Percentiles rank a stretch among this genome's conserved stretches.
Evolutionary conservation across 169 alveolate species (phyloP).

Genomic region (Babesia gibsoni): DNA sequence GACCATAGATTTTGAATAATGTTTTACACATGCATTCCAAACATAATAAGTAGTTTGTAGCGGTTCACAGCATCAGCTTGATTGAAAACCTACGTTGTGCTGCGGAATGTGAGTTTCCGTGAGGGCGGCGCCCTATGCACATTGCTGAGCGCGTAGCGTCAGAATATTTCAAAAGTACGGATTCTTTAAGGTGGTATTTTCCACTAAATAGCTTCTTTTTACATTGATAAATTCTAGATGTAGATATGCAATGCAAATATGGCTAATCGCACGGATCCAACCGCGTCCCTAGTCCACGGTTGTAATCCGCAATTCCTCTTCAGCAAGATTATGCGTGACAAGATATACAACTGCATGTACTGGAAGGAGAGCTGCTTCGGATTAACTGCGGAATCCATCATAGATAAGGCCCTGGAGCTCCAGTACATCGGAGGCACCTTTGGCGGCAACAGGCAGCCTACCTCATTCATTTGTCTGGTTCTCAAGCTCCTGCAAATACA

Average conservation of each 20-base stretch:
- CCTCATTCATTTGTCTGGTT: conserved; percentile 92
- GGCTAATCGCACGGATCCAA: conserved; percentile 89
- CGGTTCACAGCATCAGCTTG: no score
- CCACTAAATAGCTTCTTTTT: no score
- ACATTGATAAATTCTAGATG: no score
- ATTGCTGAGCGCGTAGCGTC: no score
- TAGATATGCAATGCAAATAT: conserved; percentile 36
- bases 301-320: conserved; percentile 85
- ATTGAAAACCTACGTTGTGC: no score
- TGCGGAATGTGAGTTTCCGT: no score
- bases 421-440: conserved; percentile 96
- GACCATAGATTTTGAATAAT: no score
- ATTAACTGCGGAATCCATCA: conserved; percentile 88
- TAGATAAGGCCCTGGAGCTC: conserved; percentile 92
- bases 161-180: no score
- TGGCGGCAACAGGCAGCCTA: conserved; percentile 94
- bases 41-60: no score
- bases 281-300: conserved; percentile 80
- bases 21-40: no score
- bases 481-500: conserved; percentile 94
- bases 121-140: no score
- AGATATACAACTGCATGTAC: conserved; percentile 79
- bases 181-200: no score
- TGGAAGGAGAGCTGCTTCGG: conserved; percentile 90
- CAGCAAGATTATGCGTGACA: conserved; percentile 81